Evolutionary conservation across 179 eudicot species (phyloP).

Genomic region (Monotropa hypopitys): DNA sequence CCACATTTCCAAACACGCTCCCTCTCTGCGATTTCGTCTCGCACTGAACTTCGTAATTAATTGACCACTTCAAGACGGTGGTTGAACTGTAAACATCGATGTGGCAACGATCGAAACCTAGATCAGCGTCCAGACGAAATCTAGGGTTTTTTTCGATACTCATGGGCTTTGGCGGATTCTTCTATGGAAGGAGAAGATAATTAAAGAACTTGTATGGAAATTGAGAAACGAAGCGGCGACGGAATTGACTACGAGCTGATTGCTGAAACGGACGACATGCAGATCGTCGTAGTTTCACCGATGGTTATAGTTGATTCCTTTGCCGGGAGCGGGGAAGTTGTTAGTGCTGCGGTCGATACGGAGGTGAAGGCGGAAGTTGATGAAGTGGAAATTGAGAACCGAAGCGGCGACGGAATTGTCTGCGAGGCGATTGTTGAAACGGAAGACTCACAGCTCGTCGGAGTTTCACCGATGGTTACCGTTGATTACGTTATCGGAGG

Average conservation of each 20-base stretch:
- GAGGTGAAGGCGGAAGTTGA: slow-evolving; percentile 1
- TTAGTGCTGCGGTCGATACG: slow-evolving; percentile 5
- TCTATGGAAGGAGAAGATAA: slow-evolving; percentile 9
- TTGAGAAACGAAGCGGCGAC: slow-evolving; percentile 9
- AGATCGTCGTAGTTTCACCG: slow-evolving; percentile 7
- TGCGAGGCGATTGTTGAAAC: not conserved
- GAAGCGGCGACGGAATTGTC: slow-evolving; percentile 2
- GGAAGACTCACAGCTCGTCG: slow-evolving; percentile 10
- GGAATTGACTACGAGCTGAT: slow-evolving; percentile 4
- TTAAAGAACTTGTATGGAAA: slow-evolving; percentile 7
- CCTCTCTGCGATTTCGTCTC: too few relatives aligned
- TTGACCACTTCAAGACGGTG: too few relatives aligned
- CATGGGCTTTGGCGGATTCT: not conserved
- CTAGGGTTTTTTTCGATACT: too few relatives aligned
- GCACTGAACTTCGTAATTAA: too few relatives aligned
- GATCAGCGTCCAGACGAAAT: too few relatives aligned
- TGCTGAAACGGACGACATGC: slow-evolving; percentile 6
- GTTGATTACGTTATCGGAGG: slow-evolving; percentile 1
- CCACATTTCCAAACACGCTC: too few relatives aligned
- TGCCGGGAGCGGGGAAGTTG: not conserved
- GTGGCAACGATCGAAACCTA: too few relatives aligned
- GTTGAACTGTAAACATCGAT: too few relatives aligned
- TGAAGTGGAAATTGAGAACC: slow-evolving; percentile 15
- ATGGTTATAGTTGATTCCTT: not conserved
- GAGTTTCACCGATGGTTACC: slow-evolving; percentile 3